Conservation (phyloP, 2,329 filamentous ascomycete species). For the Cytospora piceae region DNA sequence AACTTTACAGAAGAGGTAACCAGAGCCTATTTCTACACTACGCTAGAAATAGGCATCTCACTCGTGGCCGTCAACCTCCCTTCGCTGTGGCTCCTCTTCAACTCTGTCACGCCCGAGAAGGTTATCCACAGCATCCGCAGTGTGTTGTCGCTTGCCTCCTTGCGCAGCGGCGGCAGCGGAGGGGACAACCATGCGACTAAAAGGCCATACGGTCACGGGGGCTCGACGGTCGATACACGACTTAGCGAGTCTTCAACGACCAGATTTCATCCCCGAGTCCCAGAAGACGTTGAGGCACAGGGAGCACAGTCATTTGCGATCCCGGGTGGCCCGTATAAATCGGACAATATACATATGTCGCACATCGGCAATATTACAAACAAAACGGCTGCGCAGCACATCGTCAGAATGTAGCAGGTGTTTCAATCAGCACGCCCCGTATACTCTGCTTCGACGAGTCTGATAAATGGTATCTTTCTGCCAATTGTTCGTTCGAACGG, state of each 20-base stretch:
- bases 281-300: no score
- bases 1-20: conserved; percentile 12
- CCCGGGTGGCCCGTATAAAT: no score
- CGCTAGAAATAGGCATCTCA: conserved; percentile 26
- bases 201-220: neutral
- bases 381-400: no score
- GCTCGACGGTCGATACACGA: neutral
- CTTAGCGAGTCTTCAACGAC: neutral
- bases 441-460: no score
- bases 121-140: conserved; percentile 29
- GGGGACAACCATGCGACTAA: neutral
- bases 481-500: no score
- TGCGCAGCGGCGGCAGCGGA: conserved; percentile 15
- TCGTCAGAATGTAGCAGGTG: no score
- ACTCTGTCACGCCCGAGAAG: conserved; percentile 24
- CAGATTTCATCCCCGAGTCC: no score
- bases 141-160: conserved; percentile 25
- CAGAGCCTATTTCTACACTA: conserved; percentile 23
- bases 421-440: no score
- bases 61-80: conserved; percentile 28
- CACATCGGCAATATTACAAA: no score
- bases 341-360: no score
- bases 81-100: conserved; percentile 29
- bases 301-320: no score
- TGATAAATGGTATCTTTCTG: no score